Percentiles rank a stretch among this genome's conserved stretches.
phyloP scores from a whole-genome alignment of 2,329 filamentous ascomycete genomes.

The Simplicillium aogashimaense region DNA sequence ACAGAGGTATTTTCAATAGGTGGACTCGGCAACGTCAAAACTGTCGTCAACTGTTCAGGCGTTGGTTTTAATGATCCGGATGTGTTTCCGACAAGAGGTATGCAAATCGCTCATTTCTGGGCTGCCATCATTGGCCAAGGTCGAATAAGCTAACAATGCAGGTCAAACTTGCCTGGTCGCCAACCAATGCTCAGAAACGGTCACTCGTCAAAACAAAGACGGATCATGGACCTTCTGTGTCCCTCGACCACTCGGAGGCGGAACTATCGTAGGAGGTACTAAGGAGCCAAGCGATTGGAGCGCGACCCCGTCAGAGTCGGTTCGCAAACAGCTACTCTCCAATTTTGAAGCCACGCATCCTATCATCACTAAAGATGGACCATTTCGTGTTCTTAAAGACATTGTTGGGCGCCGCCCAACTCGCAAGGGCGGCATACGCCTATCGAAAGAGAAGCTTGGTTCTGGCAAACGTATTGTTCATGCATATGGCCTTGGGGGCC shows the following conservation, averaged over 20 bases:
- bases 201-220: conserved; percentile 1
- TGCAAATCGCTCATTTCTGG: conserved; percentile 1
- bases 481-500: conserved; percentile 46
- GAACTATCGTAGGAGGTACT: conserved; percentile 2
- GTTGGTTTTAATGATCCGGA: conserved; percentile 1
- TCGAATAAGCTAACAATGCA: too few relatives aligned
- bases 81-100: conserved; percentile 2
- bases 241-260: conserved; percentile 1
- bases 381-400: neutral
- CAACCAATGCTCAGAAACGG: neutral
- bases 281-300: conserved; percentile 4
- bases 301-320: neutral
- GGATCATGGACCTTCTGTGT: conserved; percentile 2
- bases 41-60: conserved; percentile 3
- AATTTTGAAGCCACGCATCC: conserved; percentile 1
- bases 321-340: too few relatives aligned
- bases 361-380: neutral
- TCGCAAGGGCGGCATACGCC: conserved; percentile 2
- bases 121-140: neutral
- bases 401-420: conserved; percentile 4
- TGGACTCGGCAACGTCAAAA: neutral
- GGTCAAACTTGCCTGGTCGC: too few relatives aligned
- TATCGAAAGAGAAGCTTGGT: conserved; percentile 34
- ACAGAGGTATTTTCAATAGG: neutral
- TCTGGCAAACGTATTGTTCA: conserved; percentile 26